A percentile compares a stretch with the other conserved stretches of the same genome.
These are phyloP conservation scores for Plasmodium blacklocki DNA, from an alignment of 169 alveolate genomes.

Conservation along the genomic window DNA sequence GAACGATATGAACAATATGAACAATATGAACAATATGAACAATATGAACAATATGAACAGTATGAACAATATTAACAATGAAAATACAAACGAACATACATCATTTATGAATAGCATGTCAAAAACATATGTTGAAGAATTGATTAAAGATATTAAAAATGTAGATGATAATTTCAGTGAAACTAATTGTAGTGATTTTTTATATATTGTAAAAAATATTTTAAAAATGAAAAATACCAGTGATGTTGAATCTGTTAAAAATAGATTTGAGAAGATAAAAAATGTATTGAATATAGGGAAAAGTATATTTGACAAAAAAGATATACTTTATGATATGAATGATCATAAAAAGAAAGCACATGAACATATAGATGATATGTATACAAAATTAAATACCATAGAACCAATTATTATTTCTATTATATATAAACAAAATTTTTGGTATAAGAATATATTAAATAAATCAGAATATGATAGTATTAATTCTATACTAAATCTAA, in stretches of 20 bases:
- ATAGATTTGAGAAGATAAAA: slow-evolving; percentile 49
- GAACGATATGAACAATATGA: background rate
- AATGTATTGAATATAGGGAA: slow-evolving; percentile 43
- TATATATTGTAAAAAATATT: slow-evolving; percentile 53
- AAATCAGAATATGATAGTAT: slow-evolving; percentile 74
- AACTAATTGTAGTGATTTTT: slow-evolving; percentile 34
- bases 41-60: background rate
- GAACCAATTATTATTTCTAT: slow-evolving; percentile 43
- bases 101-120: slow-evolving; percentile 25
- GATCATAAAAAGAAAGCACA: slow-evolving; percentile 8
- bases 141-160: slow-evolving; percentile 44
- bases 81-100: slow-evolving; percentile 5
- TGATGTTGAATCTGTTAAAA: slow-evolving; percentile 31
- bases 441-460: slow-evolving; percentile 66
- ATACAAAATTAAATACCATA: slow-evolving; percentile 31
- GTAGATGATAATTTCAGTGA: slow-evolving; percentile 37
- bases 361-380: slow-evolving; percentile 60
- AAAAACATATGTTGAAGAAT: slow-evolving; percentile 60
- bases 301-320: slow-evolving; percentile 34
- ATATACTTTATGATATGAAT: background rate
- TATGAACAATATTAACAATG: background rate
- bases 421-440: slow-evolving; percentile 52
- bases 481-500: slow-evolving; percentile 55
- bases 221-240: slow-evolving; percentile 41
- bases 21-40: background rate